These are phyloP conservation scores for Pseudoneurospora amorphoporcata DNA, from an alignment of 495 filamentous ascomycete genomes.

Conservation along the genomic window DNA sequence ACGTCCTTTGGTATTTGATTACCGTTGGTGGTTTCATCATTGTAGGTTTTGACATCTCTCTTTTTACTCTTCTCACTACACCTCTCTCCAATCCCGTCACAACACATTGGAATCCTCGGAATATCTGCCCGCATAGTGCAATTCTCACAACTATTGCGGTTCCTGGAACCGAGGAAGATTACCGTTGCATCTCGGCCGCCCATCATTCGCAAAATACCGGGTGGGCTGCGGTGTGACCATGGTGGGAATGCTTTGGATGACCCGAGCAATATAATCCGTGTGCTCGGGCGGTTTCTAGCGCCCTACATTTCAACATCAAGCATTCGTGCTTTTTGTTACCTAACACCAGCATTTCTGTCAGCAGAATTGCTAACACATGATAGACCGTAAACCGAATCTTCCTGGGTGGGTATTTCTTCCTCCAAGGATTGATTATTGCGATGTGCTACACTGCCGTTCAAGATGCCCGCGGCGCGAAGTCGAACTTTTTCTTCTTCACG, in stretches of 20 bases:
- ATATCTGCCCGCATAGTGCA: slow-evolving; percentile 93
- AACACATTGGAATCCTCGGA: slow-evolving; percentile 47
- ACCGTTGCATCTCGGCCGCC: slow-evolving; percentile 66
- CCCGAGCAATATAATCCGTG: slow-evolving; percentile 51
- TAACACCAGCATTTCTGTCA: not conserved
- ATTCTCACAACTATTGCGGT: slow-evolving; percentile 69
- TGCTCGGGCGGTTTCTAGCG: slow-evolving; percentile 63
- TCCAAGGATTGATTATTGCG: slow-evolving; percentile 61
- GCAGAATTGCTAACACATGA: slow-evolving; percentile 11
- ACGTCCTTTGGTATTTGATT: slow-evolving; percentile 40
- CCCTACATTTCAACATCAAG: slow-evolving; percentile 62
- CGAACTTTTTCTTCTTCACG: slow-evolving; percentile 63
- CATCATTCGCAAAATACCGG: slow-evolving; percentile 72
- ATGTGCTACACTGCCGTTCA: slow-evolving; percentile 73
- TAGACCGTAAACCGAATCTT: slow-evolving; percentile 40
- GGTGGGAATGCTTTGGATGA: slow-evolving; percentile 90
- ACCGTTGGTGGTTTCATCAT: slow-evolving; percentile 32
- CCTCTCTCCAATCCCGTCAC: not conserved
- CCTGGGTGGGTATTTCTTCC: slow-evolving; percentile 42
- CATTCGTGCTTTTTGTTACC: slow-evolving; percentile 3
- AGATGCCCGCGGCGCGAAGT: slow-evolving; percentile 63
- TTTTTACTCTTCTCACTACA: not conserved
- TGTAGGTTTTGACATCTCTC: slow-evolving; percentile 27
- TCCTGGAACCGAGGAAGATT: slow-evolving; percentile 97
- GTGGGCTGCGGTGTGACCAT: slow-evolving; percentile 69